These are phyloP conservation scores for Dendrocalamus sinicus DNA, from an alignment of 176 grass and related monocot species.

Conservation along the genomic window DNA sequence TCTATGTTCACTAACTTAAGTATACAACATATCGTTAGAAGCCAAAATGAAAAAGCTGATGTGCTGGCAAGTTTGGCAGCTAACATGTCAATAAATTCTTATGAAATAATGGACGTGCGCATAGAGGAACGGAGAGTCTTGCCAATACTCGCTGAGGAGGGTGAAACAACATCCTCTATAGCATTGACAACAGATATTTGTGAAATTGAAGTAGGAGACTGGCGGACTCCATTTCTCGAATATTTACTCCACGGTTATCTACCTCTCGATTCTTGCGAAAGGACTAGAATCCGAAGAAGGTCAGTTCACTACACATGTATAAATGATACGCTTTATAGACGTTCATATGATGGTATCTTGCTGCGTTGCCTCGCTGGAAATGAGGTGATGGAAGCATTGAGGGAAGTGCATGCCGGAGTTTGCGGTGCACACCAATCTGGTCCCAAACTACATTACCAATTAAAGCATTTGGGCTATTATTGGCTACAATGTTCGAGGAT, in stretches of 20 bases:
- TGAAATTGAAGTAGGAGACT: not conserved
- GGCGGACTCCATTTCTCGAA: not conserved
- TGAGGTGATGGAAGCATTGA: not conserved
- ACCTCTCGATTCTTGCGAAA: not conserved
- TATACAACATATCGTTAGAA: not conserved
- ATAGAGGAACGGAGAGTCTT: not conserved
- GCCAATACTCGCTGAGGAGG: not conserved
- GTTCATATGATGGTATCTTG: not conserved
- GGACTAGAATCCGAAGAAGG: not conserved
- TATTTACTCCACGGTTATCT: not conserved
- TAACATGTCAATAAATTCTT: not conserved
- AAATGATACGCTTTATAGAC: not conserved
- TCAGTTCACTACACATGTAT: not conserved
- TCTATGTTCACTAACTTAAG: not conserved
- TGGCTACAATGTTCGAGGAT: not conserved
- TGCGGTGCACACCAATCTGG: not conserved
- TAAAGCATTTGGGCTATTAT: not conserved
- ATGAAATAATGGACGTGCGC: not conserved
- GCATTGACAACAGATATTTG: not conserved
- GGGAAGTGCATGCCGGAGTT: not conserved
- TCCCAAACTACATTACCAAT: not conserved
- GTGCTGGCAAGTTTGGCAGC: not conserved
- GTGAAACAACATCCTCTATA: rapidly evolving
- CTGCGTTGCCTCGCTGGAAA: not conserved
- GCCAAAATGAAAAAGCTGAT: conserved; percentile 1